Evolutionary conservation across 371 early-diverging fungal genomes (phyloP).

Genomic region (Syncephalastrum sp.): DNA sequence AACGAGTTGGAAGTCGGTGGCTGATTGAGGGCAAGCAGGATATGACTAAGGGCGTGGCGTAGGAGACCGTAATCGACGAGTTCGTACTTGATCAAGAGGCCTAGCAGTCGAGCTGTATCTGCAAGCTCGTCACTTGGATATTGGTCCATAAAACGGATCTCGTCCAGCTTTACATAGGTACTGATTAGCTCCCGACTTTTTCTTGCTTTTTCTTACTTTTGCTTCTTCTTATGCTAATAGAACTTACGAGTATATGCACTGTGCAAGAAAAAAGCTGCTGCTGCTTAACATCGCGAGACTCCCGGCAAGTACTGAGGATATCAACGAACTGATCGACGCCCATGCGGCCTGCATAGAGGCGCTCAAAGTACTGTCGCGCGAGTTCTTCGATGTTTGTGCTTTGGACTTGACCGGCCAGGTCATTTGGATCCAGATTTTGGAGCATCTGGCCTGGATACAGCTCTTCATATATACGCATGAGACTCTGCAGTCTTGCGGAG

Average conservation of each 20-base stretch:
- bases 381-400: conserved; percentile 73
- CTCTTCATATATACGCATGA: too few species aligned
- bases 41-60: conserved; percentile 80
- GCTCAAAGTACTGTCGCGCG: conserved; percentile 73
- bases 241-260: conserved; percentile 67
- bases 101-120: conserved; percentile 86
- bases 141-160: conserved; percentile 88
- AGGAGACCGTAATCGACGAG: conserved; percentile 74
- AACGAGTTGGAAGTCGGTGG: conserved; percentile 81
- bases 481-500: too few species aligned
- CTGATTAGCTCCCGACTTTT: neutral
- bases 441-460: too few species aligned
- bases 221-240: neutral
- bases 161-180: conserved; percentile 65
- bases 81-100: conserved; percentile 81
- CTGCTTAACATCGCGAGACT: conserved; percentile 65
- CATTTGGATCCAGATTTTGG: too few species aligned
- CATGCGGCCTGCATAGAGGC: conserved; percentile 73
- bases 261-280: conserved; percentile 78
- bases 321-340: conserved; percentile 71
- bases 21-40: conserved; percentile 82
- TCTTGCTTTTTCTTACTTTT: neutral
- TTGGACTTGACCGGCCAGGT: too few species aligned
- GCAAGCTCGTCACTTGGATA: conserved; percentile 91
- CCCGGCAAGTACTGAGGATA: conserved; percentile 68